phyloP scores from a whole-genome alignment of 495 filamentous ascomycete species.

The Podospora comata region DNA sequence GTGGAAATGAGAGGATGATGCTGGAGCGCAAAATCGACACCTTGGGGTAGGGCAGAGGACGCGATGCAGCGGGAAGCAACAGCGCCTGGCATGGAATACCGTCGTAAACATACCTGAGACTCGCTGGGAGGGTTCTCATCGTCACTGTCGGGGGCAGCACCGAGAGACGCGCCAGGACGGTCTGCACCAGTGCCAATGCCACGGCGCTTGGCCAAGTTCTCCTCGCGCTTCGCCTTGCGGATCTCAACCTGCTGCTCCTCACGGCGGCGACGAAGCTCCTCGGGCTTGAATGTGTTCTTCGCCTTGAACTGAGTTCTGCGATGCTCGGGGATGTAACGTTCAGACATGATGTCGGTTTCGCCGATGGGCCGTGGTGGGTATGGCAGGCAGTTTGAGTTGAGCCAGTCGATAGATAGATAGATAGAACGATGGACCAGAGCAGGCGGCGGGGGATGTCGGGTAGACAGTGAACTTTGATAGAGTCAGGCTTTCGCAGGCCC shows the following conservation, averaged over 20 bases:
- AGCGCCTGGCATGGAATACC: not conserved
- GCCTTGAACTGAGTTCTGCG: conserved; percentile 99
- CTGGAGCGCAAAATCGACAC: conserved; percentile 12
- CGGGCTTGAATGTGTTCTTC: conserved; percentile 95
- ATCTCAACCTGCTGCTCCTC: conserved; percentile 99
- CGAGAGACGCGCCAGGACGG: conserved; percentile 80
- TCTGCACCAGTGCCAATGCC: conserved; percentile 77
- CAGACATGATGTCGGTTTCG: conserved; percentile 67
- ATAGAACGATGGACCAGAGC: conserved; percentile 33
- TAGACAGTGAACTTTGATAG: not conserved
- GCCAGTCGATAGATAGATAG: not conserved
- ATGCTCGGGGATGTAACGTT: conserved; percentile 99
- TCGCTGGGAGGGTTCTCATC: conserved; percentile 94
- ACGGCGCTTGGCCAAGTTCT: conserved; percentile 96
- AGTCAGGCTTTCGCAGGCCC: not conserved
- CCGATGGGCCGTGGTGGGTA: no score
- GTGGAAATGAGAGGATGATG: conserved; percentile 15
- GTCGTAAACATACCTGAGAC: conserved; percentile 74
- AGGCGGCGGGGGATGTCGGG: conserved; percentile 20
- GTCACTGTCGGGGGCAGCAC: conserved; percentile 90
- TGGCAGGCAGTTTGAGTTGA: no score
- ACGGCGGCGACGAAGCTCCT: conserved; percentile 96
- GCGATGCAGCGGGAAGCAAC: not conserved
- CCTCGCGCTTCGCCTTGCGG: conserved; percentile 94
- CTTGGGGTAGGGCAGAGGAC: conserved; percentile 1